Evolutionary conservation across 2,329 filamentous ascomycete species (phyloP), one percentile per base, ranked within the genome.

Genomic region (Graphilbum sp.): DNA sequence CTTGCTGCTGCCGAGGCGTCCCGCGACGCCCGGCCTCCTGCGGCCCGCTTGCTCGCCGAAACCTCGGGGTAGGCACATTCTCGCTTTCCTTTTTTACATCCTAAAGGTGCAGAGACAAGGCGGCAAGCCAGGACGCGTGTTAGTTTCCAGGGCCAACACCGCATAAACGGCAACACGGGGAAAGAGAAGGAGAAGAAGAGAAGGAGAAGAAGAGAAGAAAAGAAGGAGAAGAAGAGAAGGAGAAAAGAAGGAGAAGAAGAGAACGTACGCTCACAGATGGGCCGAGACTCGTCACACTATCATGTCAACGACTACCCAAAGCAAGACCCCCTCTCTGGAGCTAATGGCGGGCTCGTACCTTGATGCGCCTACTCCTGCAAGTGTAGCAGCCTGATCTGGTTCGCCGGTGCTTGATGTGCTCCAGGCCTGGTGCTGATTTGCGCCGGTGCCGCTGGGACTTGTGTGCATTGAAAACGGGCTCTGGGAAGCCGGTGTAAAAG

Each of bases 351-450:
- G n/a, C n/a, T n/a, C n/a, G n/a, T 62, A 76, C 75, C 67, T 80
- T 96, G 37, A 96, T 87, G 55, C 90, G 74, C 47, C 90, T 73
- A 50, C 78, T 79, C 42, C 90, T 73, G 58, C 90, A 98, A 34
- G 87, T 96, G 46, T 67, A 95, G 60, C 90, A 98, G 21, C 90
- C 90, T 45, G 86, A 95, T 49, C 90, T 72, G 32, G 90, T 96
- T 48, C 90, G 75, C 44, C 87, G 79, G 55, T 96, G 88, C 58
- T 96, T 96, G 47, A 92, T 80, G 51, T 81, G 78, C 44, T 92
- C 82, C 35, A 62, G 45, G 3, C 63, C 66, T 2, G 61, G 53
- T 10, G 59, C 50, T 1, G 67, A 69, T 46, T 71, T 72, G 40
- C 67, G 63, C 36, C 69, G 61, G 44, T 56, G 60, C 48, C 67